phyloP scores from a whole-genome alignment of 2,329 filamentous ascomycete genomes.

The Boeremia lycopersici region DNA sequence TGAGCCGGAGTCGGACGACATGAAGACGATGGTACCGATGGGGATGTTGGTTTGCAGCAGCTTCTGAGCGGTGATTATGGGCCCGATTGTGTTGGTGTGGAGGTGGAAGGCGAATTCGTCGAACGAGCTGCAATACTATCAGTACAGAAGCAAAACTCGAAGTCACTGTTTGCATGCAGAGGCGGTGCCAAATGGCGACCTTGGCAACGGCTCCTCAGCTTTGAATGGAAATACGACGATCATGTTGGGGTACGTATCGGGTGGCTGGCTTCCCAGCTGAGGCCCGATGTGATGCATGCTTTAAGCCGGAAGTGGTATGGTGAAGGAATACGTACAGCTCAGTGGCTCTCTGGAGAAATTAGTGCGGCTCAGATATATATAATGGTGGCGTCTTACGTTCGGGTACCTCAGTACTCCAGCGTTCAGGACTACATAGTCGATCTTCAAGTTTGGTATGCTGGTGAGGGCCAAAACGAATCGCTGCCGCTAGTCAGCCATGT shows the following conservation, averaged over 20 bases:
- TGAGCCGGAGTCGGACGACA: slow-evolving; percentile 64
- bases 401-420: slow-evolving; percentile 63
- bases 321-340: slow-evolving; percentile 51
- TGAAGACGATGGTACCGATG: slow-evolving; percentile 59
- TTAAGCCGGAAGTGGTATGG: slow-evolving; percentile 29
- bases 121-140: slow-evolving; percentile 52
- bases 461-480: slow-evolving; percentile 52
- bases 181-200: not conserved
- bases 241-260: not conserved
- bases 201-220: slow-evolving; percentile 1
- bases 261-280: slow-evolving; percentile 13
- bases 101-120: slow-evolving; percentile 61
- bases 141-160: not conserved
- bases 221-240: not conserved
- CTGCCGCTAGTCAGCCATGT: slow-evolving; percentile 33
- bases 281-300: slow-evolving; percentile 25
- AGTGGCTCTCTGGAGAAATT: slow-evolving; percentile 54
- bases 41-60: slow-evolving; percentile 56
- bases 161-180: not conserved
- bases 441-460: slow-evolving; percentile 50
- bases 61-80: slow-evolving; percentile 62
- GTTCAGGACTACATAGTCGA: slow-evolving; percentile 63
- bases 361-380: slow-evolving; percentile 26
- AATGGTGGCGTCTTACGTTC: slow-evolving; percentile 52
- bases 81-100: slow-evolving; percentile 64